A percentile compares a stretch with the other conserved stretches of the same genome.
phyloP scores from a whole-genome alignment of 2,329 filamentous ascomycete genomes.

The Didymella exigua region DNA sequence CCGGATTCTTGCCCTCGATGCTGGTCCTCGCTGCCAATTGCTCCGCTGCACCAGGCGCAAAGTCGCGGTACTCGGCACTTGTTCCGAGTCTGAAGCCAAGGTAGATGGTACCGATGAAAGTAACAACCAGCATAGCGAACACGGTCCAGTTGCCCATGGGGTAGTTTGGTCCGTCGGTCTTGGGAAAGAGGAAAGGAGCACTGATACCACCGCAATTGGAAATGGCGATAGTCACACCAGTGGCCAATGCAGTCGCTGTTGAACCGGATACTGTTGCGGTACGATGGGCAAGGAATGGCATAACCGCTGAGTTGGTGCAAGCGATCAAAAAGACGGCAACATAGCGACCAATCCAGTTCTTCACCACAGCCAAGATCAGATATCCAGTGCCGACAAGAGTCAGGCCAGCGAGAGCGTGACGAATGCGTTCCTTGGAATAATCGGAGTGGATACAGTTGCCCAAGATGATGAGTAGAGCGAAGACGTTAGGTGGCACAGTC shows the following conservation, averaged over 20 bases:
- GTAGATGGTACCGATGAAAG: constrained; percentile 27
- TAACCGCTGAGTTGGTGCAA: constrained; percentile 29
- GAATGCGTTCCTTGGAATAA: constrained; percentile 28
- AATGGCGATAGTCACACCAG: constrained; percentile 29
- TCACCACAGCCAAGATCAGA: constrained; percentile 24
- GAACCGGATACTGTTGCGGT: constrained; percentile 30
- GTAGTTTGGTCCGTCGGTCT: constrained; percentile 25
- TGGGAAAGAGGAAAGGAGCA: constrained; percentile 28
- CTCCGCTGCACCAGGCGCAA: constrained; percentile 27
- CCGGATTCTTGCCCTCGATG: constrained; percentile 21
- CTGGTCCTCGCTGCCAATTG: constrained; percentile 23
- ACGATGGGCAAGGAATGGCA: constrained; percentile 29
- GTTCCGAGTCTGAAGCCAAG: constrained; percentile 29
- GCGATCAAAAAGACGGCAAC: constrained; percentile 30
- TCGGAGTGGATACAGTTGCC: constrained; percentile 30
- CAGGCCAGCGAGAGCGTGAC: constrained; percentile 25
- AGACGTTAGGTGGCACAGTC: constrained; percentile 69
- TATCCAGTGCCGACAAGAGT: constrained; percentile 27
- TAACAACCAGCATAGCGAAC: constrained; percentile 24
- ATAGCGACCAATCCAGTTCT: constrained; percentile 30
- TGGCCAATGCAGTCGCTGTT: constrained; percentile 29
- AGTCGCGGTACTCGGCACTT: constrained; percentile 29
- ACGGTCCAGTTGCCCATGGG: constrained; percentile 33
- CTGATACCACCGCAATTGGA: constrained; percentile 31
- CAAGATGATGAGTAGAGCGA: constrained; percentile 59